These are phyloP conservation scores for Pyronema omphalodes DNA, from an alignment of 495 filamentous ascomycete genomes.

Conservation along the genomic window DNA sequence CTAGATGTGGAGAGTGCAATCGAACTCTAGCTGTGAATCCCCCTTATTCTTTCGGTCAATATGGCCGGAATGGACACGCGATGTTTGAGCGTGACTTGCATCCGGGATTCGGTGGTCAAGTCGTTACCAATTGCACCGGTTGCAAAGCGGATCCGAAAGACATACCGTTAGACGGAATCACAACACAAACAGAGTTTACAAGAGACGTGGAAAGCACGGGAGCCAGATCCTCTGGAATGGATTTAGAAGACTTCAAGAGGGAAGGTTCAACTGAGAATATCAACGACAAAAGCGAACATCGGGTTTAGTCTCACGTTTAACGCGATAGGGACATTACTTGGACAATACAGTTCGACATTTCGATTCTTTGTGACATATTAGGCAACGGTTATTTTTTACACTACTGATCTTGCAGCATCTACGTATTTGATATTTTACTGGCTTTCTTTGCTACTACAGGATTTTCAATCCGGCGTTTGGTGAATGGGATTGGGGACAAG, in stretches of 20 bases:
- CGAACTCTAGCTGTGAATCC: constrained; percentile 6
- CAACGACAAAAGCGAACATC: not conserved
- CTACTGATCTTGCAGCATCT: too few species aligned
- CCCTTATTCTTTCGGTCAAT: constrained; percentile 8
- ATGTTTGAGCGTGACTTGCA: not conserved
- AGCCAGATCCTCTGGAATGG: not conserved
- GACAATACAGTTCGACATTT: too few species aligned
- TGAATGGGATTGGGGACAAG: too few species aligned
- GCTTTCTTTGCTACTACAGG: too few species aligned
- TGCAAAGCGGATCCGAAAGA: constrained; percentile 2
- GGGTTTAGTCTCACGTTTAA: too few species aligned
- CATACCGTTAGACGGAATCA: constrained; percentile 14
- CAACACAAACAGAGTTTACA: constrained; percentile 16
- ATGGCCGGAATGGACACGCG: not conserved
- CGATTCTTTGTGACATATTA: too few species aligned
- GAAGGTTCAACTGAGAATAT: not conserved
- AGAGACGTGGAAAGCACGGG: constrained; percentile 18
- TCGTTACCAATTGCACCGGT: constrained; percentile 14
- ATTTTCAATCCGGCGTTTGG: too few species aligned
- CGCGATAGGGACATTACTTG: too few species aligned
- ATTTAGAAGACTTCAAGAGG: not conserved
- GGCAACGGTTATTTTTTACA: too few species aligned
- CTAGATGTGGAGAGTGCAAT: constrained; percentile 10
- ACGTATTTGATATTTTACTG: too few species aligned
- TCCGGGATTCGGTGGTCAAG: constrained; percentile 7